These are phyloP conservation scores for Rubus parviflorus DNA, from an alignment of 306 rosid genomes.

Conservation along the genomic window DNA sequence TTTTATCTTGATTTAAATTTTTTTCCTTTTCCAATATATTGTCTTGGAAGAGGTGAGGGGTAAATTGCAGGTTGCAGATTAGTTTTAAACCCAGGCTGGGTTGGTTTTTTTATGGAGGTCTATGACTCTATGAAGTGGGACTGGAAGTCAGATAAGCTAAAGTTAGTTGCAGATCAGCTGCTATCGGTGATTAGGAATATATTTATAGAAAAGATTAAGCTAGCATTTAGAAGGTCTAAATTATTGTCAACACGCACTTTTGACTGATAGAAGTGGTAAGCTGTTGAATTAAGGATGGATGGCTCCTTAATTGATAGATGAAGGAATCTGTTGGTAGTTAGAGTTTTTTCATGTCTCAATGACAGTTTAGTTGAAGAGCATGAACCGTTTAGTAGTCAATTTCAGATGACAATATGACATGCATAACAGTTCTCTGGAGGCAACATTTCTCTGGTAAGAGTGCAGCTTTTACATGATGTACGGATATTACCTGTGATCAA, in stretches of 20 bases:
- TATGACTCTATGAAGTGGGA: neutral
- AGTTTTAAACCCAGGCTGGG: neutral
- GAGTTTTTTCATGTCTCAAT: neutral
- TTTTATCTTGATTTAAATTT: neutral
- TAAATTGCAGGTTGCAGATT: neutral
- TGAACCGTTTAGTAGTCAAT: neutral
- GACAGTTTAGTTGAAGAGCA: neutral
- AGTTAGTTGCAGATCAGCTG: neutral
- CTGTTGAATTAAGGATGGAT: neutral
- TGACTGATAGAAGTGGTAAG: slow-evolving; percentile 4
- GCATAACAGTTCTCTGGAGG: too few species aligned
- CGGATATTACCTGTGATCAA: too few species aligned
- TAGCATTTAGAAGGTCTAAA: neutral
- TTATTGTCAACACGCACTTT: neutral
- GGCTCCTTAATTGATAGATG: neutral
- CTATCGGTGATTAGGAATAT: neutral
- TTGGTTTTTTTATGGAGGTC: neutral
- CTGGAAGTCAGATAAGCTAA: neutral
- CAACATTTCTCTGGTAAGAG: neutral
- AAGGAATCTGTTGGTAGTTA: neutral
- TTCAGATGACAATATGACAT: too few species aligned
- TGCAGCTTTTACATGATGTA: neutral
- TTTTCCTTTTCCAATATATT: neutral
- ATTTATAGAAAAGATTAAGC: too few species aligned
- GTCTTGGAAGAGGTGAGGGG: neutral